These are phyloP conservation scores for Penicillium canescens DNA, from an alignment of 495 filamentous ascomycete genomes.

Conservation along the genomic window DNA sequence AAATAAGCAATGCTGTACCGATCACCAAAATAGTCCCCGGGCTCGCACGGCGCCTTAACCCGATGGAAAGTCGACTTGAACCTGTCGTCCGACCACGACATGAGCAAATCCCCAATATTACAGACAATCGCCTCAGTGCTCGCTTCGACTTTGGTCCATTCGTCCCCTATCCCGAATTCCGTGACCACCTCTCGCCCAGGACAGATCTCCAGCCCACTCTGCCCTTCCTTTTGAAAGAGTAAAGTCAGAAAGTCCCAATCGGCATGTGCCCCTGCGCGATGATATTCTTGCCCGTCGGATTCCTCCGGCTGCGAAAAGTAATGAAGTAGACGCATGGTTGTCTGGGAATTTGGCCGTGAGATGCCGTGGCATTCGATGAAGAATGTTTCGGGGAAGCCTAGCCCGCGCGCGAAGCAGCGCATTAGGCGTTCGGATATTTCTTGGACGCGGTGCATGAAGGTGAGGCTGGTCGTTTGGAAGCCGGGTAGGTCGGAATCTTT, in stretches of 20 bases:
- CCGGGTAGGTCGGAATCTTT: slow-evolving; percentile 47
- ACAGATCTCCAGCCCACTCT: slow-evolving; percentile 66
- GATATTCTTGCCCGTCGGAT: slow-evolving; percentile 48
- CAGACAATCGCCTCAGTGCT: slow-evolving; percentile 60
- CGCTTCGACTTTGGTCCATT: slow-evolving; percentile 63
- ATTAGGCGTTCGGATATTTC: slow-evolving; percentile 57
- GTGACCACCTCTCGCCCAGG: slow-evolving; percentile 63
- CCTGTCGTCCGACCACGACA: slow-evolving; percentile 69
- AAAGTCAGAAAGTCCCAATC: slow-evolving; percentile 66
- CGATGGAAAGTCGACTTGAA: slow-evolving; percentile 68
- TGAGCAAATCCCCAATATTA: slow-evolving; percentile 69
- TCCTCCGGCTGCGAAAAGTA: slow-evolving; percentile 51
- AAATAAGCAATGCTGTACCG: slow-evolving; percentile 68
- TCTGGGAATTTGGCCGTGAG: slow-evolving; percentile 48
- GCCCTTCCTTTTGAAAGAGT: slow-evolving; percentile 63
- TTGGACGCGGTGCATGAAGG: slow-evolving; percentile 58
- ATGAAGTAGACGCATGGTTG: slow-evolving; percentile 58
- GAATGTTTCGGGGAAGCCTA: slow-evolving; percentile 57
- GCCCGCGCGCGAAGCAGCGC: slow-evolving; percentile 57
- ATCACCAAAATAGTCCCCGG: slow-evolving; percentile 55
- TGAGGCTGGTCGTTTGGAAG: slow-evolving; percentile 41
- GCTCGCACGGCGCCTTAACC: slow-evolving; percentile 56
- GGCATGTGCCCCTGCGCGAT: slow-evolving; percentile 64
- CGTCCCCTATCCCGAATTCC: slow-evolving; percentile 57
- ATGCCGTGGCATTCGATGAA: slow-evolving; percentile 58